These are phyloP conservation scores for Fibroporia radiculosa DNA, from an alignment of 768 basidiomycete species.

Conservation along the genomic window DNA sequence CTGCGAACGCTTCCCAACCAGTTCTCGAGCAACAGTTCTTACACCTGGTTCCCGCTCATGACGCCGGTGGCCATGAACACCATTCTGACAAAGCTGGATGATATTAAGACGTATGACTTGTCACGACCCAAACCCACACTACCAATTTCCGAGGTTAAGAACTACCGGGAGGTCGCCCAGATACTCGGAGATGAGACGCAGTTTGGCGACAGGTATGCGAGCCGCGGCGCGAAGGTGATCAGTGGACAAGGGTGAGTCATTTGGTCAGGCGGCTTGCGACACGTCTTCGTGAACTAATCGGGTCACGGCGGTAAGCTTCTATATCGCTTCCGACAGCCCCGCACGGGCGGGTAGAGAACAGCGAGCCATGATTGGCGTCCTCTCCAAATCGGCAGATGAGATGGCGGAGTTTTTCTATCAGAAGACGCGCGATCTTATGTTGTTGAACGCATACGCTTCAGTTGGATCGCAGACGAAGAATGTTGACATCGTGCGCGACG, in stretches of 20 bases:
- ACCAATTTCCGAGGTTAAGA: constrained; percentile 27
- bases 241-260: constrained; percentile 49
- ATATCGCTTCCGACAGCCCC: constrained; percentile 41
- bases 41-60: constrained; percentile 88
- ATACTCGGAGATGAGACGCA: constrained; percentile 38
- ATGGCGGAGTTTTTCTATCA: constrained; percentile 59
- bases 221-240: constrained; percentile 45
- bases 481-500: constrained; percentile 64
- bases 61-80: constrained; percentile 62
- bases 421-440: constrained; percentile 53
- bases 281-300: not conserved
- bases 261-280: not conserved
- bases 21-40: constrained; percentile 61
- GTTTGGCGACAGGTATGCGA: constrained; percentile 44
- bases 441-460: constrained; percentile 43
- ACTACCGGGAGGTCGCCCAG: constrained; percentile 44
- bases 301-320: constrained; percentile 44
- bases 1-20: constrained; percentile 66
- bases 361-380: constrained; percentile 36
- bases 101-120: constrained; percentile 47
- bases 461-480: constrained; percentile 44
- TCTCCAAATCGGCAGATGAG: constrained; percentile 38
- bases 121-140: constrained; percentile 34
- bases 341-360: constrained; percentile 35
- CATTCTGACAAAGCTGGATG: constrained; percentile 48